Percentiles rank a stretch among this genome's conserved stretches.
phyloP scores from a whole-genome alignment of 495 filamentous ascomycete genomes.

The Penicillium alfredii region DNA sequence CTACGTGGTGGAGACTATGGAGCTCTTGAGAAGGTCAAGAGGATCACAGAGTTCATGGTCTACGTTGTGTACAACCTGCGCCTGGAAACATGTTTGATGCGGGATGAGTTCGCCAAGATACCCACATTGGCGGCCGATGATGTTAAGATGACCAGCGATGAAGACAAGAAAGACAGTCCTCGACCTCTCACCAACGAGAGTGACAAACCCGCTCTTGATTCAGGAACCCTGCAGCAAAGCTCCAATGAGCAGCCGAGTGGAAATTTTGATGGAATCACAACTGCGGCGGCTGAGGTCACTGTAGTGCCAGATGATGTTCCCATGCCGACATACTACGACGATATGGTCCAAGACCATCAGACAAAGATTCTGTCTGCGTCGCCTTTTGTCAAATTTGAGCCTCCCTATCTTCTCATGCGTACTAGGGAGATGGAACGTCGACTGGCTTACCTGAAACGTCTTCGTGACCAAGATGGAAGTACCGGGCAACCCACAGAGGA shows the following conservation, averaged over 20 bases:
- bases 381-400: constrained; percentile 90
- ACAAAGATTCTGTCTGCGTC: constrained; percentile 94
- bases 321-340: constrained; percentile 85
- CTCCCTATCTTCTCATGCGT: constrained; percentile 87
- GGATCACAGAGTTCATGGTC: constrained; percentile 96
- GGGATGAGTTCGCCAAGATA: constrained; percentile 88
- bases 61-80: constrained; percentile 98
- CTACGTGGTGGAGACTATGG: constrained; percentile 73
- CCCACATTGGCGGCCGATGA: constrained; percentile 54
- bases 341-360: constrained; percentile 87
- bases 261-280: constrained; percentile 10
- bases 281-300: constrained; percentile 38
- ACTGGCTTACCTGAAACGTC: constrained; percentile 68
- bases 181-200: neutral
- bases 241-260: constrained; percentile 16
- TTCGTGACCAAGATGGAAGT: constrained; percentile 69
- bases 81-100: constrained; percentile 91
- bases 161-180: constrained; percentile 1
- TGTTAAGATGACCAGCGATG: constrained; percentile 9
- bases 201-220: constrained; percentile 1
- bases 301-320: constrained; percentile 76
- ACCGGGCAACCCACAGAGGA: constrained; percentile 50
- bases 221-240: constrained; percentile 6
- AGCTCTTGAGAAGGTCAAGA: constrained; percentile 72
- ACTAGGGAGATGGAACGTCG: constrained; percentile 85